Percentiles rank a stretch among this genome's conserved stretches.
These are phyloP conservation scores for Fusarium bulbicola DNA, from an alignment of 2,329 filamentous ascomycete genomes.

Conservation along the genomic window DNA sequence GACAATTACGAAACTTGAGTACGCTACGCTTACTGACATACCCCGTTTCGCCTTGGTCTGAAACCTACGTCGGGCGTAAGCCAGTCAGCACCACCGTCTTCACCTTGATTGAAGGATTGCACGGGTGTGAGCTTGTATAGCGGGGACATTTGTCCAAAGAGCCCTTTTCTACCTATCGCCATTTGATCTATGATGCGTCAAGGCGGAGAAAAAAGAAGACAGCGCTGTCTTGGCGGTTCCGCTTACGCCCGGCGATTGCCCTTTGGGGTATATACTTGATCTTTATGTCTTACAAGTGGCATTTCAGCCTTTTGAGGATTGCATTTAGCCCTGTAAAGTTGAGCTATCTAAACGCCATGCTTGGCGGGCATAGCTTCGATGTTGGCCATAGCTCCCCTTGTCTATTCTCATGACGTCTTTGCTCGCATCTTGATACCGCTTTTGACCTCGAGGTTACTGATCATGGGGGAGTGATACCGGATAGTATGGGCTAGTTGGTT, in stretches of 20 bases:
- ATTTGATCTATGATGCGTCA: conserved; percentile 3
- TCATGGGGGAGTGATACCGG: conserved; percentile 5
- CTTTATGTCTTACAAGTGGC: not conserved
- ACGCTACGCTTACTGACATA: not conserved
- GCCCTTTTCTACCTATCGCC: not conserved
- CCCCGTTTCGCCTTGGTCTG: not conserved
- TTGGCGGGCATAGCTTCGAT: not conserved
- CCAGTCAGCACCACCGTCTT: conserved; percentile 21
- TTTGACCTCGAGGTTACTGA: conserved; percentile 10
- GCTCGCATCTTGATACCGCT: conserved; percentile 38
- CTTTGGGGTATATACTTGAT: conserved; percentile 3
- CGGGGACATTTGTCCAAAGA: not conserved
- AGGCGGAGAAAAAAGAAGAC: not conserved
- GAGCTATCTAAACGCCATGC: not conserved
- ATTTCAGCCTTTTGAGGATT: not conserved
- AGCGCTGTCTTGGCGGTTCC: not conserved
- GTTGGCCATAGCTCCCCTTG: conserved; percentile 25
- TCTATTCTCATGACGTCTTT: conserved; percentile 20
- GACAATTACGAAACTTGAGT: not conserved
- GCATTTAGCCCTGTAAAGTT: not conserved
- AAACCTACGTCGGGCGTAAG: conserved; percentile 3
- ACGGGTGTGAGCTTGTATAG: conserved; percentile 4
- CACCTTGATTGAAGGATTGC: not conserved
- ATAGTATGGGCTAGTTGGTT: not conserved
- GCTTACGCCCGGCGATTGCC: conserved; percentile 27